Base-by-base conservation (phyloP, 2,329 filamentous ascomycete genomes). In the Thelonectria discophora region DNA sequence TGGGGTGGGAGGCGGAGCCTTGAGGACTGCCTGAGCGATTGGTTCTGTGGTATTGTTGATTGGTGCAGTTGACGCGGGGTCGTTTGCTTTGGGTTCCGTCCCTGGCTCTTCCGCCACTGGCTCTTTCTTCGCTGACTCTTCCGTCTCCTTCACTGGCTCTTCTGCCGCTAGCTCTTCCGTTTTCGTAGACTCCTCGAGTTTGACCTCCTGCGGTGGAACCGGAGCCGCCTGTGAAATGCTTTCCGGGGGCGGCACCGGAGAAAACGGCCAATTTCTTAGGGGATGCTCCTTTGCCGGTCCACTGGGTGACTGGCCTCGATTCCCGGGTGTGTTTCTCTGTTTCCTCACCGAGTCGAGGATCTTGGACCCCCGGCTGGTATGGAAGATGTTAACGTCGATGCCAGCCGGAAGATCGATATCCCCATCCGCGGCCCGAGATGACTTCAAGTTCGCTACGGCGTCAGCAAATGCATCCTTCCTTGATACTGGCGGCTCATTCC, bases 331-430 rank as follows among this genome's bases (percentile, higher is more conserved):
- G 8, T 50, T 61, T n/a, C 58, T 58, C 47, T 72, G 69, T 40
- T 76, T 75, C 18, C 72, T 68, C n/a, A 78, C 20, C 1, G 77
- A 77, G 1, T 76, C 73, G 39, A 85, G 55, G 8, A 85, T 76
- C 45, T 78, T 79, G 2, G 82, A 81, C 3, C 80, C 82, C 24
- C 76, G 74, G 13, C 67, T 70, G 2, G 82, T 83, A 59, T 81
- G 81, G 56, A 86, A 86, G 18, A 85, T 70, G 50, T 82, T 80
- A 52, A 84, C 66, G 55, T 84, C 76, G 20, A 83, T 70, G 21
- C 73, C 80, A 0, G 74, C 66, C 3, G 81, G 80, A 1, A 78
- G 64, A 32, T 79, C 76, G 10, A 76, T 68, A 24, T 72, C 69
- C 30, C 70, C 73, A 21, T 65, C 65, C 18, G 64, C 63, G 11